phyloP scores from a whole-genome alignment of 2,329 filamentous ascomycete genomes.

The Ophiocordyceps camponoti-saundersi region DNA sequence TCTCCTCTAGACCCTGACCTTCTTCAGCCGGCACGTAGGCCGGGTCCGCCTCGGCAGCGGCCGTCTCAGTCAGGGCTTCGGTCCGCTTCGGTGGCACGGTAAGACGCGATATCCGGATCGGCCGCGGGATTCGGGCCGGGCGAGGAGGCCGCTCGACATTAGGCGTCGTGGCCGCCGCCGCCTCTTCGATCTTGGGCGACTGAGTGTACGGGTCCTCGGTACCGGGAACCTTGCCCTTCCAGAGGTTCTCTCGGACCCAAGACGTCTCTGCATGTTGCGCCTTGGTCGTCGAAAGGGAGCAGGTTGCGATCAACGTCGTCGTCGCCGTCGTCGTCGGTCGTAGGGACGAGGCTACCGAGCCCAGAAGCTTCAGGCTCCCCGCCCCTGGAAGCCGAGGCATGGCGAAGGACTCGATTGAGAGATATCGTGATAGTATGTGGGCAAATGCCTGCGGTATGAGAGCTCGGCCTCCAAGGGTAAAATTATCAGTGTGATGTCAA shows the following conservation, averaged over 20 bases:
- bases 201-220: conserved; percentile 21
- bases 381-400: conserved; percentile 26
- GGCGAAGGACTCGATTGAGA: conserved; percentile 2
- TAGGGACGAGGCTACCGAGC: conserved; percentile 8
- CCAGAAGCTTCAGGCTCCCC: conserved; percentile 16
- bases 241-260: conserved; percentile 21
- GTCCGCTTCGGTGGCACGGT: conserved; percentile 15
- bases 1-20: conserved; percentile 26
- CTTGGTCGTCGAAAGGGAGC: conserved; percentile 17
- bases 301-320: conserved; percentile 10
- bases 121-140: conserved; percentile 7
- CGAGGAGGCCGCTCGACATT: conserved; percentile 7
- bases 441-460: neutral
- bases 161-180: conserved; percentile 14
- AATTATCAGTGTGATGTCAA: no score
- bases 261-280: conserved; percentile 15
- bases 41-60: conserved; percentile 12
- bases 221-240: conserved; percentile 21
- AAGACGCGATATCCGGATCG: conserved; percentile 13
- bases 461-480: no score
- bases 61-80: conserved; percentile 16
- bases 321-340: conserved; percentile 9
- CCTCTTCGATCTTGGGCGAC: conserved; percentile 10
- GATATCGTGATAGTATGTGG: neutral
- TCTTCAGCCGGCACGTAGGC: conserved; percentile 30